Conservation (phyloP, 768 basidiomycete species). For the Rubroboletus pulcherrimus region DNA sequence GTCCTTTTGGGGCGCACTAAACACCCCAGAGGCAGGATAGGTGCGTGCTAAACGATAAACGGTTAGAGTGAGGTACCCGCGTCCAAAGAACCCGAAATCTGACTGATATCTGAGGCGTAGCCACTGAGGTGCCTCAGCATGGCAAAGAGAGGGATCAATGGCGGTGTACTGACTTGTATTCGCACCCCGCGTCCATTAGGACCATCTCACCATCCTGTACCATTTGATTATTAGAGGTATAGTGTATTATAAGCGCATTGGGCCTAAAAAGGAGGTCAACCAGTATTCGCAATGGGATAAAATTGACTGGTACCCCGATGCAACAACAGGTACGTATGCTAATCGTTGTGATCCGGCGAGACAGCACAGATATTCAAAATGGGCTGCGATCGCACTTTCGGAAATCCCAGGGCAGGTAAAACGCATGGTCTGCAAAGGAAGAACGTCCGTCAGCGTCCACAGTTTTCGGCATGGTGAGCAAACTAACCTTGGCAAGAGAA, state of each 20-base stretch:
- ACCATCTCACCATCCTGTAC: slow-evolving; percentile 70
- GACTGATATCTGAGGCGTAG: slow-evolving; percentile 94
- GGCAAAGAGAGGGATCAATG: neutral
- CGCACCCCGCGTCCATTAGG: slow-evolving; percentile 89
- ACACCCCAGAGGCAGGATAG: slow-evolving; percentile 80
- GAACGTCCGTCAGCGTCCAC: neutral
- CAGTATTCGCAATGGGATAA: neutral
- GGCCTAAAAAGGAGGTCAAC: slow-evolving; percentile 42
- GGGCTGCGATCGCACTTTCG: slow-evolving; percentile 65
- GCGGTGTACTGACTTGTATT: slow-evolving; percentile 64
- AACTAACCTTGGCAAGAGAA: slow-evolving; percentile 76
- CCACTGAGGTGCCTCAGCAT: slow-evolving; percentile 46
- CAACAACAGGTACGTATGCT: slow-evolving; percentile 98
- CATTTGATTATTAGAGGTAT: slow-evolving; percentile 85
- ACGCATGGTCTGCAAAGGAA: slow-evolving; percentile 67
- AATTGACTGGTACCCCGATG: slow-evolving; percentile 64
- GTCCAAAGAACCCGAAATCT: slow-evolving; percentile 18
- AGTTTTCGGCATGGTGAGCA: neutral
- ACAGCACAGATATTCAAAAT: slow-evolving; percentile 87
- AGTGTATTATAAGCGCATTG: slow-evolving; percentile 91
- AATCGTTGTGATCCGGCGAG: slow-evolving; percentile 76
- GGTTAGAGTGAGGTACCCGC: slow-evolving; percentile 4
- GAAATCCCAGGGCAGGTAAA: slow-evolving; percentile 56
- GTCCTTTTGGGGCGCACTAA: slow-evolving; percentile 75
- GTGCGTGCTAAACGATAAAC: slow-evolving; percentile 59